Percentiles rank a stretch among this genome's conserved stretches.
Evolutionary conservation across 1,284 basidiomycete genomes (phyloP).

Genomic region (Meira miltonrushii): DNA sequence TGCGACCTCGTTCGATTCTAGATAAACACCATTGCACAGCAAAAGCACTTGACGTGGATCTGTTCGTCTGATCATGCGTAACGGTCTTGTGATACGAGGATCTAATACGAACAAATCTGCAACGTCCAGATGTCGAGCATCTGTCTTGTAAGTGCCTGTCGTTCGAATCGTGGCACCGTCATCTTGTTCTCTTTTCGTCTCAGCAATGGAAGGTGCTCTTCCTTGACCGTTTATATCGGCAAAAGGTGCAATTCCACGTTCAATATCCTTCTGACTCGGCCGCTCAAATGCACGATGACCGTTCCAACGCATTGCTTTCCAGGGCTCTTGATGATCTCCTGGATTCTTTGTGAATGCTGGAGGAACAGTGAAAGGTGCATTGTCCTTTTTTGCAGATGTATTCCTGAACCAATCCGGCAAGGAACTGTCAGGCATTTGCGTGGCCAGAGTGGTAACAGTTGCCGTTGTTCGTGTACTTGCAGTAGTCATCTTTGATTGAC

Average conservation of each 20-base stretch:
- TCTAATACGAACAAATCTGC: constrained; percentile 43
- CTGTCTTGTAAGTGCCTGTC: constrained; percentile 3
- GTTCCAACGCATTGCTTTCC: constrained; percentile 8
- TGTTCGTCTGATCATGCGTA: constrained; percentile 43
- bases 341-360: not conserved
- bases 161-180: constrained; percentile 19
- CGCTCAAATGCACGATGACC: constrained; percentile 24
- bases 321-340: constrained; percentile 1
- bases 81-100: constrained; percentile 40
- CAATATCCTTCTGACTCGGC: constrained; percentile 23
- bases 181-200: constrained; percentile 13
- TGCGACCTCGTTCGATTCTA: constrained; percentile 7
- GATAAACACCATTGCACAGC: constrained; percentile 20
- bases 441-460: not conserved
- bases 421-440: not conserved
- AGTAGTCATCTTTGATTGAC: constrained; percentile 6
- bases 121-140: constrained; percentile 15
- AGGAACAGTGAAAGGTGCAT: constrained; percentile 6
- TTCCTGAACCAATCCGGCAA: constrained; percentile 3
- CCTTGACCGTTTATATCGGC: constrained; percentile 26
- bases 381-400: not conserved
- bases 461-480: not conserved
- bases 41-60: constrained; percentile 49
- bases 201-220: constrained; percentile 21
- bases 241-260: constrained; percentile 29